Evolutionary conservation across 495 filamentous ascomycete genomes (phyloP), one percentile per base, ranked within the genome.

Genomic region (Tuber microsphaerosporum): DNA sequence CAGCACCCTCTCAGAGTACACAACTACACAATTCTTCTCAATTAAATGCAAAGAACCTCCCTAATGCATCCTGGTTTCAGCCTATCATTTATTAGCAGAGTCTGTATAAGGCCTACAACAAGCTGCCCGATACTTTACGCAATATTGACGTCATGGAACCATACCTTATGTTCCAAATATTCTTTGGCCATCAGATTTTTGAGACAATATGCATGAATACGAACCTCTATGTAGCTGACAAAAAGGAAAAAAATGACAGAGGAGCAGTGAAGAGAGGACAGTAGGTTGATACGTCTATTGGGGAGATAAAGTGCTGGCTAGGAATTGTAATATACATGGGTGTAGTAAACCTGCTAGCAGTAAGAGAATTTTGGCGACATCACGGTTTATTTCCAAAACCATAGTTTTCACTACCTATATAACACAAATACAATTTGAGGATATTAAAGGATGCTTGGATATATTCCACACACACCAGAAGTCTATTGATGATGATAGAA

Each of bases 251-350:
- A 70, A 56, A 17, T 14, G 31, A 26, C 17, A 42, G 31, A 68
- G n/a, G 42, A 65, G 44, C 31, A 51, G 42, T 73, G 74, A 74
- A 39, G 69, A 48, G 22, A 65, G 37, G 70, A 71, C 10, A 71
- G 17, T 75, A 31, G 73, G 41, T 56, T 12, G 34, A 51, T 39
- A 61, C 51, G 9, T 68, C 65, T 41, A 16, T 20, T 41, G 37
- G 22, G 8, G 34, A 74, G 19, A 71, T 77, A 20, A 74, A 65
- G 31, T 70, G 51, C n/a, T 73, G 61, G 61, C 12, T 76, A 31
- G 51, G 74, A 17, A 65, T 79, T 46, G 51, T 76, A 34, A 73
- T 79, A 7, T 79, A 79, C 68, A 79, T 79, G 77, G 61, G 77
- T 17, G 73, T 78, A 9, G 71, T 74, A 5, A 6, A 10, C 17